Conservation (phyloP, 257 asterid genomes). For the Verbena officinalis region DNA sequence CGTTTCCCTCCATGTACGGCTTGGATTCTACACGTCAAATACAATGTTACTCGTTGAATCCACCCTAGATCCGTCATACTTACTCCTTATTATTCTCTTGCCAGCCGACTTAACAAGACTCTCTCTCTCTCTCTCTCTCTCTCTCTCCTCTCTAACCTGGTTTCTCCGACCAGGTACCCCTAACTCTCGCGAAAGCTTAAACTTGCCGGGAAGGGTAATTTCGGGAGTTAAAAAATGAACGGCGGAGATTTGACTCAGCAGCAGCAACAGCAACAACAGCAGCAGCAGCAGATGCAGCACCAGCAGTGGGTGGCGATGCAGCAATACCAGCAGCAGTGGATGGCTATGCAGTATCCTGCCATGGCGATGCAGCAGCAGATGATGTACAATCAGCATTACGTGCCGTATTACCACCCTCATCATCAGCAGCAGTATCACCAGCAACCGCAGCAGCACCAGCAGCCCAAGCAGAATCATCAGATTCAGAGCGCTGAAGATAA, state of each 20-base stretch:
- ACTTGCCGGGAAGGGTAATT: constrained; percentile 28
- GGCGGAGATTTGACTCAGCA: constrained; percentile 80
- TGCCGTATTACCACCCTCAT: constrained; percentile 75
- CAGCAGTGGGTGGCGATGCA: constrained; percentile 96
- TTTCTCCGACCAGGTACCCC: constrained; percentile 47
- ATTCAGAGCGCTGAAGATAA: constrained; percentile 82
- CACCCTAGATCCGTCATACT: constrained; percentile 71
- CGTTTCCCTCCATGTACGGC: constrained; percentile 33
- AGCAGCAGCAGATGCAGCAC: constrained; percentile 66
- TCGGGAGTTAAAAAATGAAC: constrained; percentile 49
- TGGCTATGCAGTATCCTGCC: constrained; percentile 94
- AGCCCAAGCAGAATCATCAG: constrained; percentile 51
- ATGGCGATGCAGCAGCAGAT: constrained; percentile 85
- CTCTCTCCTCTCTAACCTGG: constrained; percentile 37
- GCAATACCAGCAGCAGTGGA: constrained; percentile 96
- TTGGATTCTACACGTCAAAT: constrained; percentile 36
- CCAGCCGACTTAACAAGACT: constrained; percentile 43
- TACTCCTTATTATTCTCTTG: constrained; percentile 33
- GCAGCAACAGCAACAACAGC: constrained; percentile 53
- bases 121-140: constrained; percentile 32
- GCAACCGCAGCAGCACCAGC: constrained; percentile 41
- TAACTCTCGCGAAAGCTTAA: constrained; percentile 36
- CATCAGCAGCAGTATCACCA: constrained; percentile 59
- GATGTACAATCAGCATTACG: constrained; percentile 85
- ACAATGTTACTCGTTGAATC: constrained; percentile 50